phyloP scores from a whole-genome alignment of 1,139 yeast genomes.

The Protomyces inouyei region DNA sequence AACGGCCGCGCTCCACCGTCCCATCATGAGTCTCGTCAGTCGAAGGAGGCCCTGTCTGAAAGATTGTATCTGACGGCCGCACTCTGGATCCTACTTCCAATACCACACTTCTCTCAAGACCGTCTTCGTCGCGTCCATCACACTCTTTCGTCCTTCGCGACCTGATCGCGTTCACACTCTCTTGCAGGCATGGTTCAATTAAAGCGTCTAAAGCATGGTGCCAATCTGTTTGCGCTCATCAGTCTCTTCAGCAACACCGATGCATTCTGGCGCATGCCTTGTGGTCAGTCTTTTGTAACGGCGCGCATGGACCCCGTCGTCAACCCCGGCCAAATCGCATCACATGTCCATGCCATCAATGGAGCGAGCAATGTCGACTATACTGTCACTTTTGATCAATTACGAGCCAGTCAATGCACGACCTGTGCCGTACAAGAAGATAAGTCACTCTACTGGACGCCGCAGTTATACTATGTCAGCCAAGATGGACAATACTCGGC shows the following conservation, averaged over 20 bases:
- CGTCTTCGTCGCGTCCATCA: background rate
- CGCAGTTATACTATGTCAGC: slow-evolving; percentile 23
- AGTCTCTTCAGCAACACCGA: background rate
- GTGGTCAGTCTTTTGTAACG: slow-evolving; percentile 11
- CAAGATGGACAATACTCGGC: slow-evolving; percentile 18
- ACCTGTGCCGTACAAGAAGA: slow-evolving; percentile 26
- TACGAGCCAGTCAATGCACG: slow-evolving; percentile 16
- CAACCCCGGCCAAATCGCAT: slow-evolving; percentile 18
- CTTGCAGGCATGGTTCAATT: background rate
- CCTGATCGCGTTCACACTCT: background rate
- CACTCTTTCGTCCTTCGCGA: background rate
- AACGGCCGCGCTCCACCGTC: too few relatives aligned
- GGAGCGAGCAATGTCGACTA: slow-evolving; percentile 15
- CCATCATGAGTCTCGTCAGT: too few relatives aligned
- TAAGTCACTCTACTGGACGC: slow-evolving; percentile 27
- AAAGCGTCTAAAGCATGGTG: background rate
- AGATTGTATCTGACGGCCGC: too few relatives aligned
- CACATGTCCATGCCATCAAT: slow-evolving; percentile 19
- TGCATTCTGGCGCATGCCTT: slow-evolving; percentile 22
- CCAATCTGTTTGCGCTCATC: background rate
- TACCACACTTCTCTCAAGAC: background rate
- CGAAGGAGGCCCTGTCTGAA: too few relatives aligned
- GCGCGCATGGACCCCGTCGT: slow-evolving; percentile 27
- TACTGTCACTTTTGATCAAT: slow-evolving; percentile 12
- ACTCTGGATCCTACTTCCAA: too few relatives aligned